Conservation (phyloP, 2,329 filamentous ascomycete species). For the Hymenoscyphus infarciens region DNA sequence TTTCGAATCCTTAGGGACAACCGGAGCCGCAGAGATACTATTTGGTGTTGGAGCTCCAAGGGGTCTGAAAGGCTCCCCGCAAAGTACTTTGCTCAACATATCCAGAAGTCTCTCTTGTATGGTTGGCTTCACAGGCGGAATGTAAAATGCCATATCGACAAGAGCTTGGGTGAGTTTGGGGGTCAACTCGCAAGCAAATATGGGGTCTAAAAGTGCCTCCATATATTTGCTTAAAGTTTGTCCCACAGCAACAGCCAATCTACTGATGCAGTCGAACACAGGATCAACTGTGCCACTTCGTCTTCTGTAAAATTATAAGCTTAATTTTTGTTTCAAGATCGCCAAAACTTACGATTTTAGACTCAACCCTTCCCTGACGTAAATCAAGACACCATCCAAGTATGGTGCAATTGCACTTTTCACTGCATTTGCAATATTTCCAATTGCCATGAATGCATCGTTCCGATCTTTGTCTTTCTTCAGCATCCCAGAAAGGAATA, state of each 20-base stretch:
- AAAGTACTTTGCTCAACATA: constrained; percentile 90
- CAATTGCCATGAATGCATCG: constrained; percentile 91
- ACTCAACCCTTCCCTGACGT: constrained; percentile 87
- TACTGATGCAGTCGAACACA: constrained; percentile 96
- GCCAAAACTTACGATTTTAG: constrained; percentile 59
- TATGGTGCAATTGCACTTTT: constrained; percentile 94
- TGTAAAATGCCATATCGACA: constrained; percentile 98
- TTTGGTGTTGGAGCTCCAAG: constrained; percentile 84
- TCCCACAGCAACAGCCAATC: constrained; percentile 89
- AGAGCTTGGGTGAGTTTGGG: constrained; percentile 91
- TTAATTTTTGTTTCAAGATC: not conserved
- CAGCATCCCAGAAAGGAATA: constrained; percentile 87
- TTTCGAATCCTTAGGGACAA: constrained; percentile 83
- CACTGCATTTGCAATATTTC: constrained; percentile 92
- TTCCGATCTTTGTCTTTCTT: constrained; percentile 95
- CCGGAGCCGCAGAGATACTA: constrained; percentile 73
- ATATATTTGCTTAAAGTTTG: constrained; percentile 98
- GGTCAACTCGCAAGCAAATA: constrained; percentile 93
- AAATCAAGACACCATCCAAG: constrained; percentile 87
- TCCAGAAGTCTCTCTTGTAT: constrained; percentile 94
- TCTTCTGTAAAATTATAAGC: constrained; percentile 39
- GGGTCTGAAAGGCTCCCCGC: constrained; percentile 86
- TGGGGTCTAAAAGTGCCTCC: constrained; percentile 89
- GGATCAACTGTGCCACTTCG: constrained; percentile 55
- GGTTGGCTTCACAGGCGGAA: constrained; percentile 85